Evolutionary conservation across 169 alveolate species (phyloP), one percentile per base, ranked within the genome.

Genomic region (Plasmodium relictum): DNA sequence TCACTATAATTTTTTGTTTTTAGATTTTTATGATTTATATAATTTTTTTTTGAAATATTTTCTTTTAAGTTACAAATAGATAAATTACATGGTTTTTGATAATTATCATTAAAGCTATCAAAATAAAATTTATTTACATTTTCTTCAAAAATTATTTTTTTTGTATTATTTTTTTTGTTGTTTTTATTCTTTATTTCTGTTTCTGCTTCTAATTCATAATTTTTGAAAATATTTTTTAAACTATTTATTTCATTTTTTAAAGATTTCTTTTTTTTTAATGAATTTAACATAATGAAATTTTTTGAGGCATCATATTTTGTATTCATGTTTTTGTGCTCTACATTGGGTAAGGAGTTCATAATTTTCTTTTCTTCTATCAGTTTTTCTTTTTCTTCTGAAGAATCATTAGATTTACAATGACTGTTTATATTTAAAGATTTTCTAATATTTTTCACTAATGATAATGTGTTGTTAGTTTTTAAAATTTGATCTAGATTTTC

Each of bases 371-470:
- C 20, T 12, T 48, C 18, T 18, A 42, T 26, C 7, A 10, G 72
- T 0, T 31, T 41, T 18, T 83, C 39, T 41, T 66, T 24, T 14
- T 83, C 20, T 6, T 12, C 72, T 45, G 37, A 73, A 45, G 37
- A 73, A 22, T 20, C 12, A 45, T 31, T 39, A 56, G n/a, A 58
- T 16, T 42, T 37, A 20, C 18, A 31, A 59, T 22, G 44, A 24
- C 39, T 63, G 39, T 39, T 44, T 14, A 20, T 68, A 12, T 52
- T 62, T 3, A 83, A 31, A 8, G 62, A 68, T 26, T 12, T 54
- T 52, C 91, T 68, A 9, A 83, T 58, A 83, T 56, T 83, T 68
- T 62, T 83, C 12, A 83, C 78, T 31, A 69, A 24, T 1, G 39
- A 37, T 52, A 83, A 61, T 10, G 85, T 18, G 20, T 62, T 31